Evolutionary conservation across 129 eudicot genomes (phyloP), one percentile per base, ranked within the genome.

Genomic region (Saposhnikovia divaricata): DNA sequence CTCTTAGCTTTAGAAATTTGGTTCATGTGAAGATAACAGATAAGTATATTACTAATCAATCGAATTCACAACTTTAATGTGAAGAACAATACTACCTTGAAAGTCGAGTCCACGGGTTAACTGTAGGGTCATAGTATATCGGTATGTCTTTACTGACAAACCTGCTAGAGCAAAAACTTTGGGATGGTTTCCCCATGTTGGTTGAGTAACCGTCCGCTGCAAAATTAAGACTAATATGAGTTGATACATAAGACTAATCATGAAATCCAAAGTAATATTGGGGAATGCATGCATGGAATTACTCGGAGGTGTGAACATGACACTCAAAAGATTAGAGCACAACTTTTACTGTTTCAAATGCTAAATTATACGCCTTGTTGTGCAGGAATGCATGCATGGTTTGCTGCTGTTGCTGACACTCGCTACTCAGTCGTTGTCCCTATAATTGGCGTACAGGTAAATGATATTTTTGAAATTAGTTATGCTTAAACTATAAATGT

Each of bases 381-480:
- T 80, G 81, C 88, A 95, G 99, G 99, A 81, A 92, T 96, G 99
- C 97, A 96, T 83, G 91, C 99, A 80, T 92, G 98, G 97, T 90
- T 96, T 88, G 98, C 89, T 81, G 93, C 95, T 59, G 88, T 89
- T 59, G 91, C 78, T 77, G 99, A 92, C 81, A 83, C 97, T 28
- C 99, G 97, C 39, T 95, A 95, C 84, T 81, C 97, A 0, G 99
- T 89, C 82, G 95, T 80, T 85, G 99, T 77, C 55, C 99, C 97
- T 75, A 82, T 95, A 55, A 92, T 96, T 81, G 99, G 99, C 78
- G 92, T 96, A 84, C 99, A 92, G 98, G 99, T 76, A 16, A n/a
- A 46, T 46, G 0, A 46, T 10, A 2, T 0, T 46, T 46, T 11
- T 46, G 15, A 46, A 46, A 12, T 82, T 51, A 51, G 18, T 5